phyloP scores from a whole-genome alignment of 768 basidiomycete genomes.

The Pleurotus pulmonarius region DNA sequence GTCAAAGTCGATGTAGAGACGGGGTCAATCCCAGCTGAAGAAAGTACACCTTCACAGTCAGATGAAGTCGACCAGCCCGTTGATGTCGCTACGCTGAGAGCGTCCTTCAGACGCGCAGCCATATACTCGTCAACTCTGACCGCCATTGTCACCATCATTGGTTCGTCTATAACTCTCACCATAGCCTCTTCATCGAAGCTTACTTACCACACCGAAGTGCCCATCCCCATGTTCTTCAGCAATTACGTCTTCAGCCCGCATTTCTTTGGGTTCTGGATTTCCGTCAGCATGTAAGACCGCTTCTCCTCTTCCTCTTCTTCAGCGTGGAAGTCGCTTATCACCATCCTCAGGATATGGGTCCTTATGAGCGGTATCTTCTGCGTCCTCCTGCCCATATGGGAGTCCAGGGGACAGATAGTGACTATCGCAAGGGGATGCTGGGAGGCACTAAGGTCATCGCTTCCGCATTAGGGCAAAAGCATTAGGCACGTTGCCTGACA shows the following conservation, averaged over 20 bases:
- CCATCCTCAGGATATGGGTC: conserved; percentile 25
- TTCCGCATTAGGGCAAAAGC: background rate
- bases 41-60: background rate
- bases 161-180: conserved; percentile 12
- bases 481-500: background rate
- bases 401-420: conserved; percentile 28
- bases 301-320: background rate
- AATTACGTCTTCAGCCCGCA: conserved; percentile 28
- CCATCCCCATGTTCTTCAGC: conserved; percentile 36
- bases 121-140: conserved; percentile 29
- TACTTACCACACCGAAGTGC: conserved; percentile 19
- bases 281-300: conserved; percentile 28
- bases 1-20: conserved; percentile 12
- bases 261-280: conserved; percentile 35
- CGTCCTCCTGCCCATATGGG: conserved; percentile 33
- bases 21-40: background rate
- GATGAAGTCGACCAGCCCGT: background rate
- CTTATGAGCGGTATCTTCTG: conserved; percentile 32
- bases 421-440: conserved; percentile 14
- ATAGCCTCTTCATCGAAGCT: background rate
- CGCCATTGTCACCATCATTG: conserved; percentile 28
- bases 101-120: conserved; percentile 27
- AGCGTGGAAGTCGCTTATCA: conserved; percentile 4
- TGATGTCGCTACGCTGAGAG: conserved; percentile 18
- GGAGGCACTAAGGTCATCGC: background rate